These are phyloP conservation scores for Colletotrichum zoysiae DNA, from an alignment of 2,329 filamentous ascomycete species.

Conservation along the genomic window DNA sequence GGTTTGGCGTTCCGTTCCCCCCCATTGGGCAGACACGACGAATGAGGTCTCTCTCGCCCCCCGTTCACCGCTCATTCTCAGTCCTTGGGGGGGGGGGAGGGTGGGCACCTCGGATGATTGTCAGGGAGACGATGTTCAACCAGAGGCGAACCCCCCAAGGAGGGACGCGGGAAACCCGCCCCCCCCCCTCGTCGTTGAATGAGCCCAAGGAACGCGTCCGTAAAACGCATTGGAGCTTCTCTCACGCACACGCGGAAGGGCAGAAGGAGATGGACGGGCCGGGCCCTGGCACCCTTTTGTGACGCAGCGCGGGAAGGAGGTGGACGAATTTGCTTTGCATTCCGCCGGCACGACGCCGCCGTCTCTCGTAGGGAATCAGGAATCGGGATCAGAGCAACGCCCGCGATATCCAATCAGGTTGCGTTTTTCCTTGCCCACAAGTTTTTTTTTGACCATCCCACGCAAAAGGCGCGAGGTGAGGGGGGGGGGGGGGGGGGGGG, in stretches of 20 bases:
- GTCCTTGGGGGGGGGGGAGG: too few species aligned
- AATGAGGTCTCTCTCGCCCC: slow-evolving; percentile 5
- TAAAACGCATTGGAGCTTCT: too few species aligned
- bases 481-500: too few species aligned
- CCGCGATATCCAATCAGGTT: slow-evolving; percentile 2
- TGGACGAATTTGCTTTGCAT: background rate
- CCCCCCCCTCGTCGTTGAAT: too few species aligned
- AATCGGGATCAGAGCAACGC: background rate
- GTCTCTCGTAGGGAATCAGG: background rate
- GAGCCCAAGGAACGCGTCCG: too few species aligned
- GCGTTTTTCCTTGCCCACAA: background rate
- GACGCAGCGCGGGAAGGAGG: slow-evolving; percentile 1
- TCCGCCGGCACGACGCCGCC: background rate
- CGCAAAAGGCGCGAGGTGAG: too few species aligned
- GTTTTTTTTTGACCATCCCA: too few species aligned
- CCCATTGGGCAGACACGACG: slow-evolving; percentile 9
- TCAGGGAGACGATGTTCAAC: slow-evolving; percentile 7
- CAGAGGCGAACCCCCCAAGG: slow-evolving; percentile 2
- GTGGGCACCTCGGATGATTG: background rate
- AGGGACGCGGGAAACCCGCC: slow-evolving; percentile 3
- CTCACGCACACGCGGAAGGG: too few species aligned
- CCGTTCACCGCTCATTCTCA: slow-evolving; percentile 34
- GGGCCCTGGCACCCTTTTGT: too few species aligned
- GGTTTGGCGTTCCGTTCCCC: slow-evolving; percentile 8
- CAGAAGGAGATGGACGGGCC: too few species aligned